These are phyloP conservation scores for Anastatica hierochuntica DNA, from an alignment of 345 rosid genomes.

Conservation along the genomic window DNA sequence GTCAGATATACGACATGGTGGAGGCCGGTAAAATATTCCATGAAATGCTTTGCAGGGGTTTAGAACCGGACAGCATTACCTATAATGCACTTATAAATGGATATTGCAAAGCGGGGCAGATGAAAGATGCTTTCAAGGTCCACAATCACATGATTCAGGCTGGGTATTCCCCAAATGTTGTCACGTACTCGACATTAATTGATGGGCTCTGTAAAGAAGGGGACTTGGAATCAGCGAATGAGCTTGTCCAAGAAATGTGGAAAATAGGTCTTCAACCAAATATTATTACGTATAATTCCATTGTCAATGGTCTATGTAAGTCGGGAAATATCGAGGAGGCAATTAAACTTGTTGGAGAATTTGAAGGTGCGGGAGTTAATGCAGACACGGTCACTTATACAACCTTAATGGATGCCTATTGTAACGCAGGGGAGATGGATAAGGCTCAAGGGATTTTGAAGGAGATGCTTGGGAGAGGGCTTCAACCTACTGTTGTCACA, in stretches of 20 bases:
- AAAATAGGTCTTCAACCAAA: conserved; percentile 67
- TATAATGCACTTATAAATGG: conserved; percentile 81
- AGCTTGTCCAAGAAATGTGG: conserved; percentile 81
- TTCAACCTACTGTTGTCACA: conserved; percentile 65
- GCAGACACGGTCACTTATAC: conserved; percentile 73
- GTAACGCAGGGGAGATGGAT: conserved; percentile 59
- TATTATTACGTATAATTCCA: conserved; percentile 59
- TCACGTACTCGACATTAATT: conserved; percentile 71
- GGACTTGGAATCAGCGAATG: conserved; percentile 75
- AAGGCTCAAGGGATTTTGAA: conserved; percentile 57
- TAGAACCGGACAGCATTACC: conserved; percentile 66
- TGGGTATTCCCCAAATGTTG: conserved; percentile 62
- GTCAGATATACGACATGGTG: conserved; percentile 46
- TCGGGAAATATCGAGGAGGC: conserved; percentile 57
- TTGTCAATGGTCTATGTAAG: conserved; percentile 81
- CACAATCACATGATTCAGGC: conserved; percentile 75
- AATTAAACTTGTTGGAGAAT: conserved; percentile 61
- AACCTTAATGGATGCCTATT: conserved; percentile 74
- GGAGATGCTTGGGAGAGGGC: conserved; percentile 68
- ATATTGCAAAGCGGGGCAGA: conserved; percentile 63
- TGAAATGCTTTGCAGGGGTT: conserved; percentile 50
- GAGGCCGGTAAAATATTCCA: conserved; percentile 58
- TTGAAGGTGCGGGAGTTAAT: conserved; percentile 45
- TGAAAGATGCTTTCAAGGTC: conserved; percentile 58
- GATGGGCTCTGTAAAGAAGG: conserved; percentile 86